Conservation (phyloP, 2,329 filamentous ascomycete species). For the Aspergillus versicolor region DNA sequence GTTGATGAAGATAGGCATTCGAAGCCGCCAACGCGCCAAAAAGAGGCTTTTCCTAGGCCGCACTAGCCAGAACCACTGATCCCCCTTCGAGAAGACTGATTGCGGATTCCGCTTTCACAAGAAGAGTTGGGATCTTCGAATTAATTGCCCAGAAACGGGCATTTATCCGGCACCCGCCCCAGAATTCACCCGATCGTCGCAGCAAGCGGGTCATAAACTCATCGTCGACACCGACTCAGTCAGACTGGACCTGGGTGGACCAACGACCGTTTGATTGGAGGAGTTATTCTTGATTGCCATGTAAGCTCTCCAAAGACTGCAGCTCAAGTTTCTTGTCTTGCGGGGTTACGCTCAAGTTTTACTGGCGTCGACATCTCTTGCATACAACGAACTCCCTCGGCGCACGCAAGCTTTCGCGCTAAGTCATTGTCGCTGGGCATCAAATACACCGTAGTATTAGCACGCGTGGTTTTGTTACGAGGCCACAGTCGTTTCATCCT, state of each 20-base stretch:
- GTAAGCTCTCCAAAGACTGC: neutral
- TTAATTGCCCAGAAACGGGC: neutral
- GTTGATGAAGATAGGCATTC: neutral
- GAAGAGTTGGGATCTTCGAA: neutral
- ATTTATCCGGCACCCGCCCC: slow-evolving; percentile 1
- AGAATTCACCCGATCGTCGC: slow-evolving; percentile 3
- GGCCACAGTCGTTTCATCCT: neutral
- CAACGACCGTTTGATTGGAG: neutral
- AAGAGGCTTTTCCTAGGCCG: neutral
- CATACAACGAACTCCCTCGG: neutral
- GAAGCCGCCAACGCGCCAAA: neutral
- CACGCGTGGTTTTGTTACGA: neutral
- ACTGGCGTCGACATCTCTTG: neutral
- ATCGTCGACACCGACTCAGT: neutral
- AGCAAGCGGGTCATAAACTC: neutral
- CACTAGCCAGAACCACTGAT: neutral
- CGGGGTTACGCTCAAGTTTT: slow-evolving; percentile 7
- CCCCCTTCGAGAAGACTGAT: neutral
- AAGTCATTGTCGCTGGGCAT: neutral
- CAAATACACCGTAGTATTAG: no score
- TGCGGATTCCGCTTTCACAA: neutral
- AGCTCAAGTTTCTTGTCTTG: neutral
- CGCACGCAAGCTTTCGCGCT: neutral
- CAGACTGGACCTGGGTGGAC: neutral
- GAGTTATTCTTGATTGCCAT: slow-evolving; percentile 4